phyloP scores from a whole-genome alignment of 495 filamentous ascomycete genomes.

The Neurospora sp. region DNA sequence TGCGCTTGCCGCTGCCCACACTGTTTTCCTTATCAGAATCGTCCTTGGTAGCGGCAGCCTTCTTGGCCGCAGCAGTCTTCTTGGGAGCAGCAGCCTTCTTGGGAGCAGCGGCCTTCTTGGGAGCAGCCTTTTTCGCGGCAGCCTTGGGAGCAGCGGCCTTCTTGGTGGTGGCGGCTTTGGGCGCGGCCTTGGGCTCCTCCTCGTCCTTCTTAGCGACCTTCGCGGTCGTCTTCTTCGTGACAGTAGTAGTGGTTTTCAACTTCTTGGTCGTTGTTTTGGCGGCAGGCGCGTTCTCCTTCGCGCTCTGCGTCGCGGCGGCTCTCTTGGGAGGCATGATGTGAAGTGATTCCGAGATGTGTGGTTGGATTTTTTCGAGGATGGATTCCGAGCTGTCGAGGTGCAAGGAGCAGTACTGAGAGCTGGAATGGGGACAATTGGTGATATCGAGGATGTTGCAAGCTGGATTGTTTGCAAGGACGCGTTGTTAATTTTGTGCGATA shows the following conservation, averaged over 20 bases:
- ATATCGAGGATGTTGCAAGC: neutral
- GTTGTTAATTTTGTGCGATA: neutral
- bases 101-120: slow-evolving; percentile 28
- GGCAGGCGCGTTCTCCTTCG: slow-evolving; percentile 6
- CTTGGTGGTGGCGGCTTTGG: slow-evolving; percentile 9
- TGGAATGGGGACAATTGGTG: neutral
- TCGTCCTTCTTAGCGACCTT: slow-evolving; percentile 11
- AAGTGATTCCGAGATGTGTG: slow-evolving; percentile 5
- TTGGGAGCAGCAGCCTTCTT: slow-evolving; percentile 11
- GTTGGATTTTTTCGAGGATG: neutral
- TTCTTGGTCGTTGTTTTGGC: slow-evolving; percentile 26
- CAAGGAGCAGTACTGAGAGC: neutral
- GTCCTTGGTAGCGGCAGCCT: neutral
- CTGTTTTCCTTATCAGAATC: slow-evolving; percentile 28
- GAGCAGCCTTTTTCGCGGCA: slow-evolving; percentile 9
- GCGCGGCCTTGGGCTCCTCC: slow-evolving; percentile 20
- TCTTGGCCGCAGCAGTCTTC: slow-evolving; percentile 2
- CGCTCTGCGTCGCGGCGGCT: slow-evolving; percentile 9
- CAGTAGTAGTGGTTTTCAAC: slow-evolving; percentile 11
- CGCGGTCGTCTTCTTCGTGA: slow-evolving; percentile 3
- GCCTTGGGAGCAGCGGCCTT: slow-evolving; percentile 21
- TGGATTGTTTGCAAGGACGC: neutral
- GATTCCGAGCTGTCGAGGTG: neutral
- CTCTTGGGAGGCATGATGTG: slow-evolving; percentile 22
- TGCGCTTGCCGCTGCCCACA: slow-evolving; percentile 14